Conservation (phyloP, 169 alveolate genomes). For the Perkinsus marinus region DNA sequence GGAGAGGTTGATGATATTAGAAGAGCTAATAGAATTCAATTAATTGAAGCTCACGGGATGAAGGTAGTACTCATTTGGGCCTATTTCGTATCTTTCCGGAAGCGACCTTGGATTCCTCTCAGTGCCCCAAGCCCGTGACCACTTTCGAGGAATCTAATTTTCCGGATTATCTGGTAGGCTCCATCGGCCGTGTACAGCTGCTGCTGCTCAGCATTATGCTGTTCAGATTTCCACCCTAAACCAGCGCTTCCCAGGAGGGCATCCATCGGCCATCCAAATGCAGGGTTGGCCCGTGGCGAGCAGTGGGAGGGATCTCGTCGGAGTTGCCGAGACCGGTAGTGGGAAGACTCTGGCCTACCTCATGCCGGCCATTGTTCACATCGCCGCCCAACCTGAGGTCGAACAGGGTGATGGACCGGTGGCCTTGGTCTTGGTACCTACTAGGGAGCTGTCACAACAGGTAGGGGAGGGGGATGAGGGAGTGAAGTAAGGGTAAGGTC, state of each 20-base stretch:
- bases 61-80: conserved; percentile 1
- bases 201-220: background rate
- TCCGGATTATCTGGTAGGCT: conserved; percentile 39
- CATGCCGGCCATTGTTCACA: conserved; percentile 59
- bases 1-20: conserved; percentile 68
- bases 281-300: conserved; percentile 87
- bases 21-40: conserved; percentile 44
- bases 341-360: conserved; percentile 70
- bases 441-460: conserved; percentile 68
- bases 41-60: conserved; percentile 17
- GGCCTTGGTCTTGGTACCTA: conserved; percentile 69
- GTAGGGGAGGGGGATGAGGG: conserved; percentile 14
- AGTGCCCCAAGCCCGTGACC: conserved; percentile 71
- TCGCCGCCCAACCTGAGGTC: conserved; percentile 25
- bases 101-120: background rate
- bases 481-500: conserved; percentile 31
- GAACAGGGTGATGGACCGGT: conserved; percentile 61
- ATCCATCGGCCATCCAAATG: conserved; percentile 88
- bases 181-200: conserved; percentile 66
- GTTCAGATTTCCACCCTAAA: too few species aligned
- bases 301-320: conserved; percentile 63
- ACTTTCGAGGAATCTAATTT: conserved; percentile 56
- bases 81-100: background rate
- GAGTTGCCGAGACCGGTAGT: conserved; percentile 81
- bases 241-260: background rate